Evolutionary conservation across 306 rosid species (phyloP).

Genomic region (Mimosa bimucronata): DNA sequence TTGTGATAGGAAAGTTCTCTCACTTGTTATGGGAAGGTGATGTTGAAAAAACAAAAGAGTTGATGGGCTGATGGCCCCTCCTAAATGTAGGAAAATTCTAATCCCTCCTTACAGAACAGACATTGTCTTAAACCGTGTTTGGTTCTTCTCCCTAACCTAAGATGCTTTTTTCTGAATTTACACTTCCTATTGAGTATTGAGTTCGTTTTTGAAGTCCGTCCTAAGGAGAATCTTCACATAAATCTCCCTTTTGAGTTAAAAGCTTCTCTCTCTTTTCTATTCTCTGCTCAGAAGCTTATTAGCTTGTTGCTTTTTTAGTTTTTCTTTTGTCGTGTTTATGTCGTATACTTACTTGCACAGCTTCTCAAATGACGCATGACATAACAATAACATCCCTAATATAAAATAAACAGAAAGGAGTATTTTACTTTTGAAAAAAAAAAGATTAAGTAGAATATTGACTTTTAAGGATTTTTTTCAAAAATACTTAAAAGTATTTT

Average conservation of each 20-base stretch:
- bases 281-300: not conserved
- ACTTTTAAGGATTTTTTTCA: too few relatives aligned
- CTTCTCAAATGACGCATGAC: not conserved
- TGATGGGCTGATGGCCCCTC: accelerated
- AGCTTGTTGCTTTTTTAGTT: not conserved
- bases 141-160: not conserved
- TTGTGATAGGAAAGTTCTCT: not conserved
- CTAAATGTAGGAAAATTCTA: not conserved
- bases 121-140: not conserved
- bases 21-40: not conserved
- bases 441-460: too few relatives aligned
- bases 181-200: not conserved
- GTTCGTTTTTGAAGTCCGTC: not conserved
- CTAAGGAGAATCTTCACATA: not conserved
- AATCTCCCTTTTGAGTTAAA: not conserved
- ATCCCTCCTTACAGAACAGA: not conserved
- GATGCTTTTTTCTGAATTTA: not conserved
- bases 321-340: not conserved
- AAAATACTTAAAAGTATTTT: too few relatives aligned
- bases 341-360: not conserved
- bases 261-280: not conserved
- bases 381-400: not conserved
- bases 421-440: too few relatives aligned
- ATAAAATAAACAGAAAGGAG: too few relatives aligned
- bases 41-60: not conserved